Evolutionary conservation across 805 yeast genomes (phyloP), one percentile per base, ranked within the genome.

Genomic region (Metschnikowia noctiluminum): DNA sequence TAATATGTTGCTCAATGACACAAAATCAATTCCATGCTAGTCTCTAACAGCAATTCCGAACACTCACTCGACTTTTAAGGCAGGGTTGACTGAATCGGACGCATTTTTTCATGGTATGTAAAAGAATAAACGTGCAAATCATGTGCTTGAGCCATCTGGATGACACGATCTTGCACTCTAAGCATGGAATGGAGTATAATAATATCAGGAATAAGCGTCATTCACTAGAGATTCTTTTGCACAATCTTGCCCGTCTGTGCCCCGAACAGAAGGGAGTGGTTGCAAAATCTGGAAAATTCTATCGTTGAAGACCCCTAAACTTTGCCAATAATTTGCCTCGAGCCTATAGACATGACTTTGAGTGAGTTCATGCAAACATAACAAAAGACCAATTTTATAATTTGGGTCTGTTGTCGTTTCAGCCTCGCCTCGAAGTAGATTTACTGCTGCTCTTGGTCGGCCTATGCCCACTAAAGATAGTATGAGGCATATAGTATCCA

Each of bases 391-490:
- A 3, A 46, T 44, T 40, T 43, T 48, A 14, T 15, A 16, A n/a
- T 27, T 21, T 9, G 52, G 49, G 35, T 44, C 46, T 12, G 38
- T 14, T 13, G 40, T 43, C 15, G 38, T 41, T 35, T 53, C 50
- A 4, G 44, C 10, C 13, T 42, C 40, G 10, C 43, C 40, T n/a
- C 43, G 41, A 28, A 53, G 56, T 11, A 51, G 36, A 7, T 43
- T 34, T 5, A 48, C 43, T 6, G 54, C 56, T 15, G 42, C 35
- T 15, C 38, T 42, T 28, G 14, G 37, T 30, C 56, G 44, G n/a
- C 56, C 56, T 12, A 53, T 35, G 7, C 40, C 52, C 12, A 40
- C 49, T 31, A 53, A 45, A 8, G 56, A 45, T 28, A 53, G 35
- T 27, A 44, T 42, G 14, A 48, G 40, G 21, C 39, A 32, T 21